Evolutionary conservation across 2,329 filamentous ascomycete species (phyloP), one percentile per base, ranked within the genome.

Genomic region (Cercospora sp.): DNA sequence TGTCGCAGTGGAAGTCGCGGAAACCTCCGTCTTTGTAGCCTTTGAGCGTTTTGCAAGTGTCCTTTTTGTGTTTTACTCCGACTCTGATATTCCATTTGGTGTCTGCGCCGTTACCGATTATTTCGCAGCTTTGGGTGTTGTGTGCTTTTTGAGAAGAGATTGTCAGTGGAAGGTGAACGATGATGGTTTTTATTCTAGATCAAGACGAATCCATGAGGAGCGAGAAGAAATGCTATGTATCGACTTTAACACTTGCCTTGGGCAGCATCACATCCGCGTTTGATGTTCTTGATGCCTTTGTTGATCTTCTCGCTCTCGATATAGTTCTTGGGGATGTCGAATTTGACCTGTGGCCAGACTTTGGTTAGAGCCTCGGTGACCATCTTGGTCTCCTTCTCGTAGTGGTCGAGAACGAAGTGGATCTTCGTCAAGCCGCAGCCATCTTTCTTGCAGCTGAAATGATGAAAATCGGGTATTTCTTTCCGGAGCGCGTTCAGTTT

Each of bases 361-460:
- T n/a, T 28, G 9, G 16, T 30, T 16, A 59, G 55, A 10, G 30
- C 12, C 2, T 59, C 55, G 18, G 30, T 59, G 18, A 59, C n/a
- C 55, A 28, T 34, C 26, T 59, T 37, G 9, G 55, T 30, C 13
- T 34, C 32, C n/a, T 59, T 18, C 8, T 26, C 28, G 0, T 3
- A 16, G 55, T 59, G 55, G 8, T 37, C 18, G 13, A 59, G 30
- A 13, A n/a, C 26, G 32, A 59, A 59, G 18, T 6, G 8, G 55
- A 59, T 28, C 13, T 59, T 59, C 26, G 55, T 37, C 8, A 59
- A 10, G 30, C 55, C 30, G 30, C 55, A 59, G 18, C 55, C 55
- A n/a, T 59, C 55, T 18, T 59, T 59, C 28, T 59, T n/a, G 55
- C 55, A 59, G 6, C 30, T 9, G 30, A 59, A 59, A 24, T 59